A percentile compares a stretch with the other conserved stretches of the same genome.
These are phyloP conservation scores for Microthyrium microscopicum DNA, from an alignment of 2,329 filamentous ascomycete species.

Conservation along the genomic window DNA sequence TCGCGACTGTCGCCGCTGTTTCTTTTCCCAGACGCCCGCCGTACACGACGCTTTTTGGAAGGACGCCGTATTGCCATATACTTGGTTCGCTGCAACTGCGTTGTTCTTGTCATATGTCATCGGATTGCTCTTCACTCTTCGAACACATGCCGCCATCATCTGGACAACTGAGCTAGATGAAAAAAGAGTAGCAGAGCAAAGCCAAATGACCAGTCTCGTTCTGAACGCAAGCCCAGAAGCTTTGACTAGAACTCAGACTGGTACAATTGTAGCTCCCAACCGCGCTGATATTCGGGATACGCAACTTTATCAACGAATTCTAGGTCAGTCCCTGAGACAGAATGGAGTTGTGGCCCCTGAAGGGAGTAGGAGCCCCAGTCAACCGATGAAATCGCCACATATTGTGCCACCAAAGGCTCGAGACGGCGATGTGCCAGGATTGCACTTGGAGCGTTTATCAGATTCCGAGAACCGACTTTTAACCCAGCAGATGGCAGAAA, in stretches of 20 bases:
- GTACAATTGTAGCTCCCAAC: slow-evolving; percentile 14
- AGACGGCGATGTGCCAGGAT: slow-evolving; percentile 29
- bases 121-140: slow-evolving; percentile 84
- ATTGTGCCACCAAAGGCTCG: slow-evolving; percentile 56
- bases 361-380: slow-evolving; percentile 19
- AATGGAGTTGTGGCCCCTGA: slow-evolving; percentile 48
- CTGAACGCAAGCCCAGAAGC: not conserved
- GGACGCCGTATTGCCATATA: slow-evolving; percentile 83
- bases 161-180: slow-evolving; percentile 64
- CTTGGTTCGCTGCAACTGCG: slow-evolving; percentile 69
- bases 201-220: slow-evolving; percentile 15
- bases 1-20: slow-evolving; percentile 79
- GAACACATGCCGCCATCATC: slow-evolving; percentile 91
- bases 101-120: slow-evolving; percentile 89
- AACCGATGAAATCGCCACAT: slow-evolving; percentile 28
- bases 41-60: slow-evolving; percentile 78
- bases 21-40: slow-evolving; percentile 75
- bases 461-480: slow-evolving; percentile 68
- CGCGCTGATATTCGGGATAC: slow-evolving; percentile 62
- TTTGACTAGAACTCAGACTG: slow-evolving; percentile 8
- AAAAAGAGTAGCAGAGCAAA: slow-evolving; percentile 23
- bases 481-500: slow-evolving; percentile 77
- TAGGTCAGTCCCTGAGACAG: slow-evolving; percentile 78
- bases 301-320: slow-evolving; percentile 79
- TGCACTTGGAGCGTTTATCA: slow-evolving; percentile 48